Percentiles rank a stretch among this genome's conserved stretches.
Conservation (phyloP, 139 green algal species). For the Auxenochlorella pyrenoidosa region DNA sequence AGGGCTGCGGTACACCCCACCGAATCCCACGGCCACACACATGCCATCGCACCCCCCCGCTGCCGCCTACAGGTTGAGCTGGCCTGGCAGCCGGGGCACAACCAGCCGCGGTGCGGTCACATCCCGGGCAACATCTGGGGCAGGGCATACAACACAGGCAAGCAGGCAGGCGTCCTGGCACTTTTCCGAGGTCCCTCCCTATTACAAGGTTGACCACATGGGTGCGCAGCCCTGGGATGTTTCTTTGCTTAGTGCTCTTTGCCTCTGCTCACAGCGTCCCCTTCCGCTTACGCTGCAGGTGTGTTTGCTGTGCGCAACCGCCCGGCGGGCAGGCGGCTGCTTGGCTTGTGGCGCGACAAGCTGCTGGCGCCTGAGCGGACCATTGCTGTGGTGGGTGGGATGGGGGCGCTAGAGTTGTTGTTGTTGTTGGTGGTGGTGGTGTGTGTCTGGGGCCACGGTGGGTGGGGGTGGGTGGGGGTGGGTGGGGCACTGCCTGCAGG, state of each 20-base stretch:
- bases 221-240: background rate
- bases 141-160: slow-evolving; percentile 43
- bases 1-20: no score
- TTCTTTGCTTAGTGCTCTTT: background rate
- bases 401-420: no score
- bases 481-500: no score
- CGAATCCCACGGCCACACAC: no score
- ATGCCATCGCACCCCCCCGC: no score
- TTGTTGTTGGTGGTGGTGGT: no score
- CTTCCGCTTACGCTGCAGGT: background rate
- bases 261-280: background rate
- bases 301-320: slow-evolving; percentile 41
- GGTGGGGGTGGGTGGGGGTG: no score
- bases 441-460: no score
- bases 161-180: background rate
- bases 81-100: background rate
- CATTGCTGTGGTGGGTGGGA: background rate
- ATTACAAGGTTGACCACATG: no score
- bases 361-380: background rate
- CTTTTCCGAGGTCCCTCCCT: no score
- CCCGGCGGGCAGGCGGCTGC: background rate
- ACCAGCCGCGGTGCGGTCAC: slow-evolving; percentile 42
- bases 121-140: slow-evolving; percentile 10
- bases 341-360: background rate
- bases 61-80: background rate